Evolutionary conservation across 352 stramenopile species (phyloP).

Genomic region (Halophytophthora batemanensis): DNA sequence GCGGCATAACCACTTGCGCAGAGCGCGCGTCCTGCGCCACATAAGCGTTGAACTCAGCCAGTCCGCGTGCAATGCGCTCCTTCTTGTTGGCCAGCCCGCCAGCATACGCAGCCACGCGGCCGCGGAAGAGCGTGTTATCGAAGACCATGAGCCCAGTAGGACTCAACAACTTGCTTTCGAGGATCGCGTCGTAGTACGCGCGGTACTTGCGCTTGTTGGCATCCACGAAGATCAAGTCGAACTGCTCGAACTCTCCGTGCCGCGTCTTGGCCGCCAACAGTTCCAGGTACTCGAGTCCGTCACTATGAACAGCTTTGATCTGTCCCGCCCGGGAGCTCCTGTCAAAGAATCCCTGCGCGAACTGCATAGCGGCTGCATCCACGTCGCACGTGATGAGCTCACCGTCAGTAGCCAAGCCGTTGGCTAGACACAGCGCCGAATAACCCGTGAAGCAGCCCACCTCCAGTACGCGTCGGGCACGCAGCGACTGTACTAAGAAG

Average conservation of each 20-base stretch:
- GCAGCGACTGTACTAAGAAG: conserved; percentile 76
- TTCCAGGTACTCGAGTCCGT: conserved; percentile 44
- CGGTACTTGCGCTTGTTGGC: conserved; percentile 91
- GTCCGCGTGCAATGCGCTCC: conserved; percentile 51
- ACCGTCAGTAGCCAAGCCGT: conserved; percentile 27
- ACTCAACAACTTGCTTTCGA: conserved; percentile 67
- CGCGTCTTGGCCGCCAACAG: conserved; percentile 13
- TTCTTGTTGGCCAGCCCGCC: conserved; percentile 39
- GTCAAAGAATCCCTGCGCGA: conserved; percentile 50
- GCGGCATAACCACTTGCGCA: conserved; percentile 81
- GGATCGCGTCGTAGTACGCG: conserved; percentile 83
- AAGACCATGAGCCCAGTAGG: conserved; percentile 81
- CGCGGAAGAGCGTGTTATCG: conserved; percentile 94
- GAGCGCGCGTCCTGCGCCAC: conserved; percentile 75
- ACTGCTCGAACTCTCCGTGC: conserved; percentile 45
- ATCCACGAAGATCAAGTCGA: conserved; percentile 95
- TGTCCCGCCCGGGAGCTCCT: conserved; percentile 31
- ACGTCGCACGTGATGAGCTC: conserved; percentile 62
- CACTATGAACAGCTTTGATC: conserved; percentile 35
- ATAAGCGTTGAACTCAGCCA: conserved; percentile 89
- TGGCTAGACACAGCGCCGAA: conserved; percentile 86
- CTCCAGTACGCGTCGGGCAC: conserved; percentile 82
- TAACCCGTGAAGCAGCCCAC: conserved; percentile 95
- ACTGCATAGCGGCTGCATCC: conserved; percentile 39
- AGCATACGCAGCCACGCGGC: conserved; percentile 76